Evolutionary conservation across 768 basidiomycete genomes (phyloP), one percentile per base, ranked within the genome.

Genomic region (Xerocomellus intermedius): DNA sequence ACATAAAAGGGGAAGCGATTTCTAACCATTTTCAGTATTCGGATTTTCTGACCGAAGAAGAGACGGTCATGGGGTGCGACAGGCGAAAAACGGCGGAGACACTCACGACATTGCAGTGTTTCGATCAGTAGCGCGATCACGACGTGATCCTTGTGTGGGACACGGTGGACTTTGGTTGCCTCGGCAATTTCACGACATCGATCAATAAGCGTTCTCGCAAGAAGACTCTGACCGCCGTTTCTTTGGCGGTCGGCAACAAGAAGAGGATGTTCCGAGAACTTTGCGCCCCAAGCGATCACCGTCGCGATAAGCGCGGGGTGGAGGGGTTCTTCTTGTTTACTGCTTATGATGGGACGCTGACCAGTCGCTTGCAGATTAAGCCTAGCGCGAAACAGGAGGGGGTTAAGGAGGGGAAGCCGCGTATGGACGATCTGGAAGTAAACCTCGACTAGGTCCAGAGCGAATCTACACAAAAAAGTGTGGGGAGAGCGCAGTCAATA

Each of bases 381-480:
- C 17, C 87, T 85, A 41, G 78, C 79, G 54, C 91, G 88, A 70
- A 95, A 92, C 62, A 86, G 83, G 24, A 81, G 75, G 54, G 91
- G 91, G 74, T 93, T 90, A 69, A 95, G 83, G 48, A 94, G 82
- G 47, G 94, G 93, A 54, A 91, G 78, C 52, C 94, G 86, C 24
- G 89, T 87, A 71, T 95, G 93, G 38, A 91, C 89, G 56, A 91
- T 90, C 71, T 95, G 91, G 69, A 96, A 95, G 75, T 87, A 98
- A 42, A 95, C 92, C 73, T 97, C 93, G 65, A 96, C 86, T 50
- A 97, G 86, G 74, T 98, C 94, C 49, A 89, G 83, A 3, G 93
- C 89, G 65, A 98, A 91, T 73, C 94, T 97, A 53, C 38, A 64
- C 55, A 42, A 56, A 37, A 56, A 45, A 52, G 30, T 51, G 28